phyloP scores from a whole-genome alignment of 768 basidiomycete species.

The Arthromyces matolae region DNA sequence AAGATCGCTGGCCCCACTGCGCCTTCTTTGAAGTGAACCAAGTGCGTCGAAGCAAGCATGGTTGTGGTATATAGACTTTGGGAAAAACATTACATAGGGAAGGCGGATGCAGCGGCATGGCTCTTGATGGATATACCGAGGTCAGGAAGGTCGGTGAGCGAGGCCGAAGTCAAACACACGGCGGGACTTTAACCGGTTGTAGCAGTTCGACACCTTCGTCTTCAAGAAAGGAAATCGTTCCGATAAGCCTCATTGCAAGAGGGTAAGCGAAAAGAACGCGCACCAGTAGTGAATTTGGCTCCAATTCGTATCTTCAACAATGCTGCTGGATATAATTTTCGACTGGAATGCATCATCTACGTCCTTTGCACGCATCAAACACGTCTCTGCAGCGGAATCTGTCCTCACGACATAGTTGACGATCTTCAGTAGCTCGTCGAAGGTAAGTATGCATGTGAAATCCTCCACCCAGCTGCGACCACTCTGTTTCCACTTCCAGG shows the following conservation, averaged over 20 bases:
- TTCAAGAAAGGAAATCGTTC: neutral
- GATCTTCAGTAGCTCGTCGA: constrained; percentile 42
- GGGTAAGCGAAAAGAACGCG: neutral
- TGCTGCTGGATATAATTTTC: neutral
- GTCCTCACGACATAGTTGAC: constrained; percentile 38
- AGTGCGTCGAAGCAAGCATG: too few species aligned
- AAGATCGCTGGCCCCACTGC: too few species aligned
- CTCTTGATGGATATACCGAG: constrained; percentile 2
- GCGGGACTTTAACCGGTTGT: neutral
- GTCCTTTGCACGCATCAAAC: constrained; percentile 45
- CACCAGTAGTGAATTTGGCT: too few species aligned
- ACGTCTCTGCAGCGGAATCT: constrained; percentile 36
- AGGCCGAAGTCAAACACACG: constrained; percentile 13
- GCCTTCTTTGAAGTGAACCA: too few species aligned
- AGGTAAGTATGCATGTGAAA: constrained; percentile 42
- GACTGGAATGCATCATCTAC: constrained; percentile 24
- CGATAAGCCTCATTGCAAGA: neutral
- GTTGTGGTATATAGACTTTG: too few species aligned
- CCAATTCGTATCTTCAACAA: too few species aligned
- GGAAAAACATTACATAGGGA: neutral
- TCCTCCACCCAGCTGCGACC: constrained; percentile 42
- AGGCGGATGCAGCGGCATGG: neutral
- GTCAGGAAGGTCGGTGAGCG: constrained; percentile 5
- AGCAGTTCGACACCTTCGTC: constrained; percentile 3
- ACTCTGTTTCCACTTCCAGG: constrained; percentile 45